Percentiles rank a stretch among this genome's conserved stretches.
These are phyloP conservation scores for Vigna mungo DNA, from an alignment of 306 rosid genomes.

Conservation along the genomic window DNA sequence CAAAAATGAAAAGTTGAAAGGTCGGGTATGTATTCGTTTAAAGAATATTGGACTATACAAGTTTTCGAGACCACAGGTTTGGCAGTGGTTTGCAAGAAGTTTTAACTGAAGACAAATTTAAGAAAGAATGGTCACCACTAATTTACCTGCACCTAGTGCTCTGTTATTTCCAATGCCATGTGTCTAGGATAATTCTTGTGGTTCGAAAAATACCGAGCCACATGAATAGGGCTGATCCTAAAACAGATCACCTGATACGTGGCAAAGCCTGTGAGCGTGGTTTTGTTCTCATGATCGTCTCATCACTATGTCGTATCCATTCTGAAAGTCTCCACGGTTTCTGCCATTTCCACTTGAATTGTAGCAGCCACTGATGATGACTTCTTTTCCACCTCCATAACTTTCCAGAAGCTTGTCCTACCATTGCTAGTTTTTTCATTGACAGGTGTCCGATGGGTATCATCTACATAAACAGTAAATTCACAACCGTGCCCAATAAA, in stretches of 20 bases:
- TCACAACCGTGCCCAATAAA: slow-evolving; percentile 41
- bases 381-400: slow-evolving; percentile 99
- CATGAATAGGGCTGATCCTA: slow-evolving; percentile 52
- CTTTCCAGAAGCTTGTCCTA: slow-evolving; percentile 89
- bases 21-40: slow-evolving; percentile 2
- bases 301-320: slow-evolving; percentile 95
- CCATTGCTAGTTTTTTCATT: slow-evolving; percentile 76
- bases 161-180: slow-evolving; percentile 52
- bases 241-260: slow-evolving; percentile 56
- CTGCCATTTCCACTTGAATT: slow-evolving; percentile 99
- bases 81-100: slow-evolving; percentile 37
- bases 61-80: slow-evolving; percentile 13
- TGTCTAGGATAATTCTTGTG: slow-evolving; percentile 50
- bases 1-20: slow-evolving; percentile 20
- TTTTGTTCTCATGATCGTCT: slow-evolving; percentile 80
- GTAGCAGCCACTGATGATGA: slow-evolving; percentile 96
- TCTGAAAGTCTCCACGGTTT: slow-evolving; percentile 99
- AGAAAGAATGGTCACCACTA: slow-evolving; percentile 29
- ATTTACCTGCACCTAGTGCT: slow-evolving; percentile 49
- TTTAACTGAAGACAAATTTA: slow-evolving; percentile 23
- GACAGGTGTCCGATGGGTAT: slow-evolving; percentile 87
- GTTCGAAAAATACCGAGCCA: slow-evolving; percentile 54
- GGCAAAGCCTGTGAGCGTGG: slow-evolving; percentile 80
- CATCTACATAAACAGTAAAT: slow-evolving; percentile 71
- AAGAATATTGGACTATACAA: slow-evolving; percentile 21